A percentile compares a stretch with the other conserved stretches of the same genome.
phyloP scores from a whole-genome alignment of 2,329 filamentous ascomycete genomes.

The Beauveria varroae region DNA sequence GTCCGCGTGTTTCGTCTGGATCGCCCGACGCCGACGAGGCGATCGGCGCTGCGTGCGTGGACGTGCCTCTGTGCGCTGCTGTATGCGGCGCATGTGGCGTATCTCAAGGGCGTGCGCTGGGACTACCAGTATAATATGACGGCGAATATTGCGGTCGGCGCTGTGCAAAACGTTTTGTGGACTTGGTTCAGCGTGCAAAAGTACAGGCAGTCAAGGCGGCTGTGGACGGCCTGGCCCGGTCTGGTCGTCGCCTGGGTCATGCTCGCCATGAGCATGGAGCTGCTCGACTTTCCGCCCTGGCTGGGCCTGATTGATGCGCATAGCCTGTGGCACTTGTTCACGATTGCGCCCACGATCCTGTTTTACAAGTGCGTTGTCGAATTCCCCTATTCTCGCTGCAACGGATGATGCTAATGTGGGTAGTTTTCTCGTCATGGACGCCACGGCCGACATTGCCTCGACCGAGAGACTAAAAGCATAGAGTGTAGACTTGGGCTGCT shows the following conservation, averaged over 20 bases:
- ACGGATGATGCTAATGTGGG: slow-evolving; percentile 18
- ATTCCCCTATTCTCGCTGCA: not conserved
- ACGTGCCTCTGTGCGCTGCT: slow-evolving; percentile 62
- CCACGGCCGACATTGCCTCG: slow-evolving; percentile 70
- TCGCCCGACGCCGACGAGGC: slow-evolving; percentile 34
- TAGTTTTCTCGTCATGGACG: slow-evolving; percentile 82
- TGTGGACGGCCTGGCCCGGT: slow-evolving; percentile 85
- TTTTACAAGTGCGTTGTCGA: slow-evolving; percentile 79
- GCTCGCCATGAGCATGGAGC: slow-evolving; percentile 88
- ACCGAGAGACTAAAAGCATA: slow-evolving; percentile 63
- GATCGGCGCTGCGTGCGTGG: slow-evolving; percentile 62
- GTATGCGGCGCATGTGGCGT: slow-evolving; percentile 71
- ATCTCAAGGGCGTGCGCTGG: slow-evolving; percentile 80
- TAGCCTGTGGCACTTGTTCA: slow-evolving; percentile 91
- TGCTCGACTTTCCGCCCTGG: slow-evolving; percentile 88
- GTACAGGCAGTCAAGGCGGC: slow-evolving; percentile 62
- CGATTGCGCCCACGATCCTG: slow-evolving; percentile 76
- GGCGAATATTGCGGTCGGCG: slow-evolving; percentile 77
- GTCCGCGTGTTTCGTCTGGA: slow-evolving; percentile 82
- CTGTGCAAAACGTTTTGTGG: slow-evolving; percentile 79
- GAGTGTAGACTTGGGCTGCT: slow-evolving; percentile 7
- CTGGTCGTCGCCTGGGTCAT: slow-evolving; percentile 88
- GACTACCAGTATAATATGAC: slow-evolving; percentile 98
- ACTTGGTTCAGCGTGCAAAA: slow-evolving; percentile 70
- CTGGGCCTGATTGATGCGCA: slow-evolving; percentile 83